Evolutionary conservation across 805 yeast genomes (phyloP).

Genomic region (Saccharomycopsis capsularis): DNA sequence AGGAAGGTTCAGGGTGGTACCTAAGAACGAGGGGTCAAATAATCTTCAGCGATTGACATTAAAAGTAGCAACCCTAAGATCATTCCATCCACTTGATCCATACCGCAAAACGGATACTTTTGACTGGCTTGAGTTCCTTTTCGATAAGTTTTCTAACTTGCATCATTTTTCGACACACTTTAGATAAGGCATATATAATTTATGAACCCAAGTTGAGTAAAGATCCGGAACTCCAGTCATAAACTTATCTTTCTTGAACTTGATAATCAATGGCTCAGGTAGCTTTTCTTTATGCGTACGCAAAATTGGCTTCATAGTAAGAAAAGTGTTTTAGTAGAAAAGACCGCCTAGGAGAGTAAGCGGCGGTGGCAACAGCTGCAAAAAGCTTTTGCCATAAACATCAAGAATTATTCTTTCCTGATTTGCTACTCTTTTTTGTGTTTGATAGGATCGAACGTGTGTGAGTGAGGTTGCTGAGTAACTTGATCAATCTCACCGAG

Average conservation of each 20-base stretch:
- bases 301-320: constrained; percentile 48
- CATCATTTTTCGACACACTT: constrained; percentile 57
- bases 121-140: constrained; percentile 33
- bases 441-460: constrained; percentile 65
- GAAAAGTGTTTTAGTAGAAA: constrained; percentile 53
- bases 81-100: constrained; percentile 54
- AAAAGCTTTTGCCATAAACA: constrained; percentile 42
- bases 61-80: constrained; percentile 35
- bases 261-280: constrained; percentile 49
- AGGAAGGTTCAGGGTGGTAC: constrained; percentile 51
- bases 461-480: constrained; percentile 62
- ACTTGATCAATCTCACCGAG: constrained; percentile 40
- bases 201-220: constrained; percentile 55
- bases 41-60: constrained; percentile 46
- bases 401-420: constrained; percentile 60
- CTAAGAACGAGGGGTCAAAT: constrained; percentile 50
- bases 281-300: constrained; percentile 47
- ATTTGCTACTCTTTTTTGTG: constrained; percentile 63
- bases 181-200: constrained; percentile 47
- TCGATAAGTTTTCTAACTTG: constrained; percentile 49
- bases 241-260: constrained; percentile 60
- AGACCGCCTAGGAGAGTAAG: constrained; percentile 41
- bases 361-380: constrained; percentile 35
- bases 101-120: constrained; percentile 39
- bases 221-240: constrained; percentile 58